Base-by-base conservation (phyloP, 2,329 filamentous ascomycete species). In the Paramyrothecium sp. region DNA sequence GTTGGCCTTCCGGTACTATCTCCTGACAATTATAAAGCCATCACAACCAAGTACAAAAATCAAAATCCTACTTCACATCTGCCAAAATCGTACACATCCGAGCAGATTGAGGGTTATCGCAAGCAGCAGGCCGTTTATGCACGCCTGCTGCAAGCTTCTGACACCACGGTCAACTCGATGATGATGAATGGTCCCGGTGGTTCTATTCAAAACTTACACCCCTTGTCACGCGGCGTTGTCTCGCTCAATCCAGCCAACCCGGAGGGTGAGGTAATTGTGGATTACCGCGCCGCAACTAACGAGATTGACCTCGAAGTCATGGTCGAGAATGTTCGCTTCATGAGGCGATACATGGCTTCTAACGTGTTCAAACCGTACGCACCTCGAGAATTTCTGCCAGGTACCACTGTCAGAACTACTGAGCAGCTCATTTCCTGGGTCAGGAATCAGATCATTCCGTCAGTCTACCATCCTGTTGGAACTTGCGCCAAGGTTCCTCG, bases 131-230 rank as follows among this genome's bases (percentile, higher is more conserved):
- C 54, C 8, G 58, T 67, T 8, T 63, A 57, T 54, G 55, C 58
- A 33, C 41, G 59, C 3, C 60, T 65, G 33, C 59, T 67, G 62
- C 58, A 59, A 17, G 61, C 61, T 20, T 56, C 59, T 46, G 61
- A 65, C 16, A 61, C 69, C 3, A 76, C 77, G 60, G 76, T 82
- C 64, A 80, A 77, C 52, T 71, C 69, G 52, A 73, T 82, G 44
- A 81, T 81, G 62, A 78, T 65, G 48, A 56, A 57, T 53, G 60
- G 60, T 0, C 63, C 65, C 10, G 61, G 63, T 4, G 65, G 64
- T 12, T 63, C 61, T 8, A 61, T 66, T 19, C 60, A 66, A 55
- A 66, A 63, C 51, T 58, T 68, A 21, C 65, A 68, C 55, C 60
- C 60, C 23, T 53, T 60, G 38, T 66, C 63, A 3, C 65, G 64